These are phyloP conservation scores for Pochonia chlamydosporia DNA, from an alignment of 2,329 filamentous ascomycete genomes.

Conservation along the genomic window DNA sequence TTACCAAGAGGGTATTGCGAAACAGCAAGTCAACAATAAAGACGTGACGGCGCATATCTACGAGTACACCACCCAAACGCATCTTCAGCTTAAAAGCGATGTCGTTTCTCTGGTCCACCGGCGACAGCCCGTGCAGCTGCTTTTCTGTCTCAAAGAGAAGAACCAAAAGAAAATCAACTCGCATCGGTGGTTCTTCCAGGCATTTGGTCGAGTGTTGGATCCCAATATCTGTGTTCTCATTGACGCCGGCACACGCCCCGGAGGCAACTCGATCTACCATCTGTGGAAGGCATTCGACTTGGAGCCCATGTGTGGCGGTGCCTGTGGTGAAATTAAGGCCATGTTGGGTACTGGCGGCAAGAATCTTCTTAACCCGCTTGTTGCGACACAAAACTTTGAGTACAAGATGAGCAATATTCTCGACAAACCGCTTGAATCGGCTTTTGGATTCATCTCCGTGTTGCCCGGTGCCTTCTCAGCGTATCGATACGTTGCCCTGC, in stretches of 20 bases:
- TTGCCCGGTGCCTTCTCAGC: conserved; percentile 97
- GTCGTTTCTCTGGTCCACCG: conserved; percentile 80
- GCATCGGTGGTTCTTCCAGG: conserved; percentile 98
- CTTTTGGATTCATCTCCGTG: conserved; percentile 96
- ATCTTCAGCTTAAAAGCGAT: conserved; percentile 82
- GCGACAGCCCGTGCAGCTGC: conserved; percentile 87
- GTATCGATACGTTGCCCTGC: conserved; percentile 87
- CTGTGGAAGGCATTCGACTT: conserved; percentile 98
- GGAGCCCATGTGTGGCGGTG: conserved; percentile 94
- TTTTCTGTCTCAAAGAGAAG: conserved; percentile 98
- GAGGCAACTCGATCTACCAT: conserved; percentile 91
- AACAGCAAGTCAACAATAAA: conserved; percentile 94
- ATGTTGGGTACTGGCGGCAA: conserved; percentile 84
- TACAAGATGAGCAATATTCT: conserved; percentile 99
- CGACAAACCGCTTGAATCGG: conserved; percentile 94
- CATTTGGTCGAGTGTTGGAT: conserved; percentile 85
- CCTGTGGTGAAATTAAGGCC: conserved; percentile 97
- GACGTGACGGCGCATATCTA: conserved; percentile 97
- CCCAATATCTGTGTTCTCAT: conserved; percentile 96
- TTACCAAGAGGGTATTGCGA: conserved; percentile 97
- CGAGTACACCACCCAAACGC: conserved; percentile 86
- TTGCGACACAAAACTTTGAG: conserved; percentile 97
- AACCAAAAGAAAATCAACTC: conserved; percentile 99
- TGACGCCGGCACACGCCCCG: conserved; percentile 92
- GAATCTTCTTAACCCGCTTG: conserved; percentile 85